Evolutionary conservation across 78 protist species (phyloP), one percentile per base, ranked within the genome.

Genomic region (Dictyostelium purpureum): DNA sequence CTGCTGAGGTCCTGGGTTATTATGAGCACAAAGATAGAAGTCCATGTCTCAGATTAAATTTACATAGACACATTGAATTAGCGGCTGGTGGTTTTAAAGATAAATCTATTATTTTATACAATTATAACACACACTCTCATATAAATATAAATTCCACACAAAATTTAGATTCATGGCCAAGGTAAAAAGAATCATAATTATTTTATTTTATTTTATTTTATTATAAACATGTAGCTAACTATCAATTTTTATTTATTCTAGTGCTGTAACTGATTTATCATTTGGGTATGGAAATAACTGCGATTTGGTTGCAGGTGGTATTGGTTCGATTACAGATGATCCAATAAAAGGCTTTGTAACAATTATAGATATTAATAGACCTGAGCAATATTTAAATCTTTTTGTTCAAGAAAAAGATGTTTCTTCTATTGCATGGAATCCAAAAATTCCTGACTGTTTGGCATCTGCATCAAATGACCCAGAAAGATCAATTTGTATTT

Each of bases 351-450:
- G 56, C n/a, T 69, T 69, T 19, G 37, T 69, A 18, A 35, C 47
- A 7, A 69, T 69, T 1, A 10, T 69, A 4, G 76, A 69, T 42
- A 69, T 69, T 24, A 69, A 42, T 42, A 35, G 26, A 69, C 76
- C 76, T 0, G 76, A 69, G 10, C 47, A 40, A 16, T 69, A 69
- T n/a, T 24, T 35, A n/a, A 42, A 35, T 10, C 6, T 63, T 1
- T 69, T 38, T 40, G 76, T 40, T 40, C 76, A 69, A 42, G 56
- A 40, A 7, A 69, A 69, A 69, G 76, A 69, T 24, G 52, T 42
- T 69, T 69, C 76, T n/a, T 35, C 76, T 1, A 37, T 69, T 3
- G 76, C 76, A 3, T 69, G 76, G 76, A 40, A 42, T 40, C 76
- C 76, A 21, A 69, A 51, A 40, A 69, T 40, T 42, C 76, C 35